These are phyloP conservation scores for Fusarium avenaceum DNA, from an alignment of 2,329 filamentous ascomycete genomes.

Conservation along the genomic window DNA sequence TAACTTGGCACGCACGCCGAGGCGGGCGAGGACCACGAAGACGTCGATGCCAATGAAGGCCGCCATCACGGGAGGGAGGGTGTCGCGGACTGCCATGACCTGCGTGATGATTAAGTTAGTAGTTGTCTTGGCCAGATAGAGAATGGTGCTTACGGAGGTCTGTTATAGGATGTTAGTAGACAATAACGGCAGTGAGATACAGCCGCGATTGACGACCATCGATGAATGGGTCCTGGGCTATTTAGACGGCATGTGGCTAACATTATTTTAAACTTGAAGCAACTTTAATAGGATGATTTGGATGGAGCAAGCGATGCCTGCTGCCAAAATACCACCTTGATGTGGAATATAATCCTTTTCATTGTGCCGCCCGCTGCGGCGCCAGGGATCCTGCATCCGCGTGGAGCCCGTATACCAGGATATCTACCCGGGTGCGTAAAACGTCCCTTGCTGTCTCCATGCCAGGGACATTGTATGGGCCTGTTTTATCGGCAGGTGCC, in stretches of 20 bases:
- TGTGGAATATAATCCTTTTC: too few relatives aligned
- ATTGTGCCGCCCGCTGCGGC: background rate
- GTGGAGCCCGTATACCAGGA: background rate
- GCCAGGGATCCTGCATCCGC: background rate
- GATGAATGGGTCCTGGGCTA: background rate
- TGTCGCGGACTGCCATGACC: slow-evolving; percentile 18
- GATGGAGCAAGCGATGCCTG: background rate
- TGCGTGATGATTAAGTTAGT: background rate
- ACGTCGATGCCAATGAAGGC: slow-evolving; percentile 22
- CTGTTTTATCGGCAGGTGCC: background rate
- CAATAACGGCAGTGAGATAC: background rate
- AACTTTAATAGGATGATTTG: background rate
- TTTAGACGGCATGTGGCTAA: background rate
- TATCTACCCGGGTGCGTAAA: background rate
- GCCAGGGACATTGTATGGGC: background rate
- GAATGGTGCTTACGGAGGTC: background rate
- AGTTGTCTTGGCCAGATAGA: background rate
- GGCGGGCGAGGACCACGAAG: slow-evolving; percentile 14
- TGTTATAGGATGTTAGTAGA: background rate
- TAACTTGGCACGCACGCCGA: slow-evolving; percentile 18
- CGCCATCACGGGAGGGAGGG: slow-evolving; percentile 15
- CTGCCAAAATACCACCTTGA: too few relatives aligned
- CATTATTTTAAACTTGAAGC: background rate
- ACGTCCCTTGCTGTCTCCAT: background rate
- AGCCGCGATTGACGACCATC: background rate